Evolutionary conservation across 176 grass and related monocot species (phyloP).

Genomic region (Saccharum officinarum): DNA sequence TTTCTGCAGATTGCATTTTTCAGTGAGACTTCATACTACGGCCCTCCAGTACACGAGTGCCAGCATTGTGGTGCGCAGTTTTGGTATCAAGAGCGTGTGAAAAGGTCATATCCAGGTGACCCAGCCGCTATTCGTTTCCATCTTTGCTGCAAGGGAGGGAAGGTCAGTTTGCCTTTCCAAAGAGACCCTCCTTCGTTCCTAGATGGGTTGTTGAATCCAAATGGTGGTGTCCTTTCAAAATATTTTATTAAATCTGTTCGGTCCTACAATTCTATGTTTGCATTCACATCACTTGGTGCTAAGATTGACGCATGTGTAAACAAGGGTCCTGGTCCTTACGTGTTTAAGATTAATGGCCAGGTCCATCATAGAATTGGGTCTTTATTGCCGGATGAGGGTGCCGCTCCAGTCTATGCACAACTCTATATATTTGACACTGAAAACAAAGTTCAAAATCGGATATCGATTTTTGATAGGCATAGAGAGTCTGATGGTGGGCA

Average conservation of each 20-base stretch:
- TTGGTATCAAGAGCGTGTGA: constrained; percentile 1
- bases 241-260: neutral
- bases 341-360: constrained; percentile 10
- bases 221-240: neutral
- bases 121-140: neutral
- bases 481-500: neutral
- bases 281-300: neutral
- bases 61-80: neutral
- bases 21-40: neutral
- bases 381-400: neutral
- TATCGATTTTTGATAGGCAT: neutral
- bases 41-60: neutral
- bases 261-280: neutral
- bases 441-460: neutral
- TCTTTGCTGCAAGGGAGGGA: neutral
- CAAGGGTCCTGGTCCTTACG: neutral
- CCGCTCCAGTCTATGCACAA: neutral
- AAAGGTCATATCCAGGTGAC: neutral
- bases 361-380: neutral
- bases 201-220: neutral
- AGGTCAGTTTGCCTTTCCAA: neutral
- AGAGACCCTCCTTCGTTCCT: neutral
- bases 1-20: neutral
- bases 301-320: neutral
- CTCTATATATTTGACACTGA: constrained; percentile 1